Evolutionary conservation across 139 green algal species (phyloP).

Genomic region (Auxenochlorella pyrenoidosa): DNA sequence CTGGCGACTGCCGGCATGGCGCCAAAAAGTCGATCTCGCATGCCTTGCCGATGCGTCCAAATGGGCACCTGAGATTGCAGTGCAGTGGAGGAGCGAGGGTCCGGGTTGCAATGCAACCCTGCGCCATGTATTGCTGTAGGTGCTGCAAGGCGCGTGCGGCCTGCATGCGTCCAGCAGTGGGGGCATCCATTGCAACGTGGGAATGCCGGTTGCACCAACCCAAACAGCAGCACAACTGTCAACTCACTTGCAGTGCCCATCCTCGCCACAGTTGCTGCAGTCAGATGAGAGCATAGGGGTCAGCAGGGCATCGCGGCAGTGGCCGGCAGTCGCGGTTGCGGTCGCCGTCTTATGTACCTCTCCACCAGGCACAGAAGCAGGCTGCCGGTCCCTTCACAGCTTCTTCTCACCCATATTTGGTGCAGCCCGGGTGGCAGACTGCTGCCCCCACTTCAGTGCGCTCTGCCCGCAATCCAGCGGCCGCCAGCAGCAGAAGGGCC

Average conservation of each 20-base stretch:
- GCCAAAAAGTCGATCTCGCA: no score
- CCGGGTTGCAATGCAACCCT: no score
- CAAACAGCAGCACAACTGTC: not conserved
- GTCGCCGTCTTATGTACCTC: not conserved
- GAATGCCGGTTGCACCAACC: no score
- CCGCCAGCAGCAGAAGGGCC: not conserved
- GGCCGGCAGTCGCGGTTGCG: not conserved
- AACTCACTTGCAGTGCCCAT: not conserved
- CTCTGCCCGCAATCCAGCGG: not conserved
- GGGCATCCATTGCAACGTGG: not conserved
- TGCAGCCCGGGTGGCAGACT: not conserved
- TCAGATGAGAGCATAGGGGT: accelerated
- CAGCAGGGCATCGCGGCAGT: no score
- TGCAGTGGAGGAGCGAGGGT: no score
- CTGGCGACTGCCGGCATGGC: no score
- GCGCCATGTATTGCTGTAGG: not conserved
- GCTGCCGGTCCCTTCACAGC: not conserved
- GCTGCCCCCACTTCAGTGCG: not conserved
- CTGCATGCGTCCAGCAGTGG: not conserved
- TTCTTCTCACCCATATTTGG: not conserved
- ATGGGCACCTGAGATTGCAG: no score
- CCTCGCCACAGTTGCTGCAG: not conserved
- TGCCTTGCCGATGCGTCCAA: no score
- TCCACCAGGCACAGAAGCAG: no score
- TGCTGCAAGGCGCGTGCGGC: no score